These are phyloP conservation scores for Spirogloea muscicola DNA, from an alignment of 139 green algal genomes.

Conservation along the genomic window DNA sequence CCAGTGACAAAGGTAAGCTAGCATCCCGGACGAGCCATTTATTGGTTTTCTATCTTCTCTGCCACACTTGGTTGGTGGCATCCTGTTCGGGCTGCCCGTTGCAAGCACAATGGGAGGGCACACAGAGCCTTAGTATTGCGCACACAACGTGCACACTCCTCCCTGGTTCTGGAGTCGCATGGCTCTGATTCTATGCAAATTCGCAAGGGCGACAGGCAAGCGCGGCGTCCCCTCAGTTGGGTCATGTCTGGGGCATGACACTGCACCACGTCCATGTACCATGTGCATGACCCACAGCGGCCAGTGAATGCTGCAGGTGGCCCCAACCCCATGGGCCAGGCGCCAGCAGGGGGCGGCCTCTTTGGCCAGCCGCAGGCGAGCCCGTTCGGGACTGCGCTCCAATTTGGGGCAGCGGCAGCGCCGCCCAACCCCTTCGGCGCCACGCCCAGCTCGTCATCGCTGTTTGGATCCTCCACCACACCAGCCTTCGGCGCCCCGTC, in stretches of 20 bases:
- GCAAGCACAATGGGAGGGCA: not conserved
- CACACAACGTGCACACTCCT: not conserved
- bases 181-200: not conserved
- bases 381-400: conserved; percentile 18
- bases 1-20: conserved; percentile 52
- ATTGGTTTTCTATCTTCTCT: no score
- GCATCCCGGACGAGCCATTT: no score
- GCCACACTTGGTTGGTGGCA: no score
- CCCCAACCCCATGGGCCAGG: not conserved
- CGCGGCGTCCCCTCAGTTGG: not conserved
- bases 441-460: not conserved
- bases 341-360: not conserved
- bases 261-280: not conserved
- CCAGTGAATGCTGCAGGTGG: not conserved
- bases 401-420: conserved; percentile 49
- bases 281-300: not conserved
- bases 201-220: not conserved
- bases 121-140: not conserved
- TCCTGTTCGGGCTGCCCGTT: not conserved
- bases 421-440: conserved; percentile 17
- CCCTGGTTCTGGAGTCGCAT: not conserved
- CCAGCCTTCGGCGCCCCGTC: conserved; percentile 2
- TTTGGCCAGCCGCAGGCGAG: conserved; percentile 32
- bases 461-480: conserved; percentile 14
- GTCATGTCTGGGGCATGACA: not conserved